Conservation (phyloP, 1,139 yeast genomes). For the Geotrichum carabidarum region DNA sequence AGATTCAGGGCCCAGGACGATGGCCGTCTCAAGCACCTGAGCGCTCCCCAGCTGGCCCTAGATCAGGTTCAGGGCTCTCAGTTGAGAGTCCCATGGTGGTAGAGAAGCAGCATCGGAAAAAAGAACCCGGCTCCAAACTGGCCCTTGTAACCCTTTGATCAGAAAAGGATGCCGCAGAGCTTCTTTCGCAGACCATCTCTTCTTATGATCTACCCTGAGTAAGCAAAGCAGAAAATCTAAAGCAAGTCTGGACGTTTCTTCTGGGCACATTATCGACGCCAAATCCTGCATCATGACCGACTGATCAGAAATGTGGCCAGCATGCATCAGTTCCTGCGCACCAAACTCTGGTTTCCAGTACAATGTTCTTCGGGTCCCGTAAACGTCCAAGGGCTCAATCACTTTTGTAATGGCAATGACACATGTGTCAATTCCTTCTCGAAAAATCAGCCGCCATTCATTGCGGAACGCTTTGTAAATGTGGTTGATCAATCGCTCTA, state of each 20-base stretch:
- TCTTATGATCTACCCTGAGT: slow-evolving; percentile 71
- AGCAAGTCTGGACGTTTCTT: slow-evolving; percentile 8
- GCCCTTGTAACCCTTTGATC: slow-evolving; percentile 20
- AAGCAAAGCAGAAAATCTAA: slow-evolving; percentile 23
- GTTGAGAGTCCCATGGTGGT: slow-evolving; percentile 7
- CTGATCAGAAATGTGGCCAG: slow-evolving; percentile 12
- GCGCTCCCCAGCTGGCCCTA: slow-evolving; percentile 7
- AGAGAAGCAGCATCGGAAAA: neutral
- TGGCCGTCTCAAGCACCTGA: too few relatives aligned
- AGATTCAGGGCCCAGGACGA: too few relatives aligned
- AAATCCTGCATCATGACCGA: slow-evolving; percentile 11
- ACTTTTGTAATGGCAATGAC: slow-evolving; percentile 21
- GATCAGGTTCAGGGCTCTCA: slow-evolving; percentile 5
- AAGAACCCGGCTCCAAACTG: slow-evolving; percentile 21
- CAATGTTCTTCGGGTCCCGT: slow-evolving; percentile 19
- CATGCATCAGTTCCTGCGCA: neutral
- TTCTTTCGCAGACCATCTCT: slow-evolving; percentile 75
- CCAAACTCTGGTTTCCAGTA: slow-evolving; percentile 22
- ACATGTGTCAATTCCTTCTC: slow-evolving; percentile 14
- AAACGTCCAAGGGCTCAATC: slow-evolving; percentile 25
- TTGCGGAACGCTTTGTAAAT: slow-evolving; percentile 20
- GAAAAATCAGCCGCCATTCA: slow-evolving; percentile 19
- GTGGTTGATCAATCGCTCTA: slow-evolving; percentile 27
- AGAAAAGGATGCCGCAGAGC: slow-evolving; percentile 55
- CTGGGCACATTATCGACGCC: slow-evolving; percentile 11